Evolutionary conservation across 2,329 filamentous ascomycete genomes (phyloP).

Genomic region (Coniochaeta prunicola): DNA sequence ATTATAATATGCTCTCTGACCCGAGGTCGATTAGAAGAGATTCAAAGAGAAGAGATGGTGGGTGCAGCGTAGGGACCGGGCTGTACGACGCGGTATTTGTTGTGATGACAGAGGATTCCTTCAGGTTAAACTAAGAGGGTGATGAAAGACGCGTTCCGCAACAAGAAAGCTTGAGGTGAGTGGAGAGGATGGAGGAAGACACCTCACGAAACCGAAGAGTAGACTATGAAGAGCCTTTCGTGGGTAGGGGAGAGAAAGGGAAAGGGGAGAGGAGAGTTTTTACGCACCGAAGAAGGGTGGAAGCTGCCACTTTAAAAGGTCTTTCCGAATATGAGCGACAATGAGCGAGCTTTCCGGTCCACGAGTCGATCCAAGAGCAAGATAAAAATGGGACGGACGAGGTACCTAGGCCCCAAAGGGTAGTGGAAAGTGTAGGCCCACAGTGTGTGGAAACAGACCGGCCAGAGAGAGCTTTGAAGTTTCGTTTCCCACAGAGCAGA

Average conservation of each 20-base stretch:
- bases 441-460: not conserved
- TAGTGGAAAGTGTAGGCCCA: not conserved
- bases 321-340: constrained; percentile 2
- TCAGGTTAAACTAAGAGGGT: not conserved
- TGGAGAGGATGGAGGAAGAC: constrained; percentile 18
- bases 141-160: constrained; percentile 13
- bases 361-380: not conserved
- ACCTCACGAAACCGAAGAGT: constrained; percentile 42
- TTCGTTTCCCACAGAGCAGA: not conserved
- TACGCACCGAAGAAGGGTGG: constrained; percentile 2
- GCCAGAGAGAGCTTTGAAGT: not conserved
- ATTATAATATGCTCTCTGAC: not conserved
- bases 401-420: not conserved
- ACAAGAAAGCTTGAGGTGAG: constrained; percentile 9
- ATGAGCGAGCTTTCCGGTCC: constrained; percentile 3
- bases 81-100: not conserved
- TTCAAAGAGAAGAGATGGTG: not conserved
- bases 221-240: constrained; percentile 38
- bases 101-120: not conserved
- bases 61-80: constrained; percentile 1
- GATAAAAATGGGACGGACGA: not conserved
- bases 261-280: constrained; percentile 11
- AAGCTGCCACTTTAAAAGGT: constrained; percentile 5
- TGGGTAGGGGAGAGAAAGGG: constrained; percentile 35
- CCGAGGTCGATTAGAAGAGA: not conserved